Evolutionary conservation across 139 green algal genomes (phyloP).

Genomic region (Chlorella sp.): DNA sequence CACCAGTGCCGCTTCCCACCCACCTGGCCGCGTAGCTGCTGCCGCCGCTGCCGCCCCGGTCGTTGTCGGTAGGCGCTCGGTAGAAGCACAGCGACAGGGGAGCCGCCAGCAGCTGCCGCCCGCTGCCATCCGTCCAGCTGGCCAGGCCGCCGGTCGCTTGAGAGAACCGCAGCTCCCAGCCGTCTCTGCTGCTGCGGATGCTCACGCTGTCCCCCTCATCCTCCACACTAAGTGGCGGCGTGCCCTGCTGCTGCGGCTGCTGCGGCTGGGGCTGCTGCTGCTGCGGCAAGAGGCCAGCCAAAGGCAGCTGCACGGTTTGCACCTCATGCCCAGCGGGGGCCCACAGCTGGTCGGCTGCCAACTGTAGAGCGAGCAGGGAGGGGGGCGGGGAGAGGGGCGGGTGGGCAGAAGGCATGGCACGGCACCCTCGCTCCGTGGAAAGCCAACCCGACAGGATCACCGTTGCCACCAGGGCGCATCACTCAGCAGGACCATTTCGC

Average conservation of each 20-base stretch:
- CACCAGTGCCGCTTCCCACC: background rate
- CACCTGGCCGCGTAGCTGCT: conserved; percentile 74
- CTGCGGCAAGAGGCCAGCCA: background rate
- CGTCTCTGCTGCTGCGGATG: background rate
- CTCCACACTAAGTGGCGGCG: background rate
- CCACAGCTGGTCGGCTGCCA: conserved; percentile 49
- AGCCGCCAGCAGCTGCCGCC: conserved; percentile 41
- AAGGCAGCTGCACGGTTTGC: conserved; percentile 16
- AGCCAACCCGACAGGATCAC: too few species aligned
- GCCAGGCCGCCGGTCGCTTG: background rate
- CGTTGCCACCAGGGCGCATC: too few species aligned
- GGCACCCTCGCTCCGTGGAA: too few species aligned
- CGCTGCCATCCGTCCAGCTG: conserved; percentile 11
- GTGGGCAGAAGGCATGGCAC: background rate
- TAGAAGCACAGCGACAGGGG: conserved; percentile 66
- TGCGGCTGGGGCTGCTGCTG: background rate
- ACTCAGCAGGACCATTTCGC: too few species aligned
- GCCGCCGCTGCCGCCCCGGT: conserved; percentile 76
- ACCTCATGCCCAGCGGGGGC: conserved; percentile 41
- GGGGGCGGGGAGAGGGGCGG: background rate
- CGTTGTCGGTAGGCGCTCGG: conserved; percentile 89
- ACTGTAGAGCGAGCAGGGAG: background rate
- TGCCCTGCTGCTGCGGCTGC: background rate
- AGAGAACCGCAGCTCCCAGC: conserved; percentile 6
- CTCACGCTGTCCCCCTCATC: background rate